Evolutionary conservation across 164 flowering plant species (phyloP), one percentile per base, ranked within the genome.

Genomic region (Magnolia kwangsiensis): DNA sequence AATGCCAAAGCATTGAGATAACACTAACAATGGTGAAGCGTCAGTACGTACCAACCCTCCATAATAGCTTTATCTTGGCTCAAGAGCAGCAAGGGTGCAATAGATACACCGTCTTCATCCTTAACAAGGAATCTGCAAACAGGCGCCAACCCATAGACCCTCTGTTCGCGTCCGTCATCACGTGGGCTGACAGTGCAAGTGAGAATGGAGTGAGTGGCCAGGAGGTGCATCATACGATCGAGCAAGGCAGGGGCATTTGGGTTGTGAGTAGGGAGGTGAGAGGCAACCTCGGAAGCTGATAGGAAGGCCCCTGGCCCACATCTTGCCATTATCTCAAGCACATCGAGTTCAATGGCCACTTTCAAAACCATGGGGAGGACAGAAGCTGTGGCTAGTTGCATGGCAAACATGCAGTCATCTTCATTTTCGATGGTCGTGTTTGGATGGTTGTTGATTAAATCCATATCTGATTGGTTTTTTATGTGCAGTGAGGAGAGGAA

Each of bases 31-130:
- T 3, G 6, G 45, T 37, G 6, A 37, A 37, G 45, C 45, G 1
- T 37, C 6, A 6, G 45, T 37, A 49, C 16, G 31, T 85, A 95
- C 98, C 98, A 94, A 89, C 98, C 92, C 73, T 92, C 97, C 98
- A 95, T 91, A 75, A 90, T 89, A 69, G 93, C 88, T 83, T 91
- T 91, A 73, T 95, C 98, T 58, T 91, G 97, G 75, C 89, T 92
- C 96, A 94, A 87, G 73, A 91, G 95, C 63, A 78, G 73, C n/a
- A 93, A 82, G 24, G 94, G 81, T 3, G 91, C 83, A 55, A 92
- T 51, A 20, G 93, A 85, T 20, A 88, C 96, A 2, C 97, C 97
- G 80, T 89, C 94, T 11, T 83, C 80, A 68, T 91, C 89, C 86
- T 82, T 88, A 11, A 87, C 84, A 85, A 94, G 74, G 87, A 78